These are phyloP conservation scores for Yamadazyma blattariae DNA, from an alignment of 1,139 yeast species.

Conservation along the genomic window DNA sequence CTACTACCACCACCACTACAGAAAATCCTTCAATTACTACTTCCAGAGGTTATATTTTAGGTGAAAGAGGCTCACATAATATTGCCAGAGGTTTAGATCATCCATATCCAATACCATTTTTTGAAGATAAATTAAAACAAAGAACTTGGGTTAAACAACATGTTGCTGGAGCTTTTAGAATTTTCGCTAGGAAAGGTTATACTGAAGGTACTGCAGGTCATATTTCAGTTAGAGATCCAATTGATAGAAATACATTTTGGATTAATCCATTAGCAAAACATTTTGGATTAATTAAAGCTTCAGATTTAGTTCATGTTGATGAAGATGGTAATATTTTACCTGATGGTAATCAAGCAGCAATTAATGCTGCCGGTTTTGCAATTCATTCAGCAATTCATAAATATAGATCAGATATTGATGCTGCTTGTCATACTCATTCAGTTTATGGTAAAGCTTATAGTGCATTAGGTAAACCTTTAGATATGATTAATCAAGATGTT, in stretches of 20 bases:
- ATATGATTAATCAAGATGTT: conserved; percentile 79
- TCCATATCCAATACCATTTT: conserved; percentile 52
- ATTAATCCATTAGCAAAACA: conserved; percentile 75
- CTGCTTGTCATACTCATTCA: conserved; percentile 83
- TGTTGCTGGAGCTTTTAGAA: conserved; percentile 80
- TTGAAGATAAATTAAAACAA: conserved; percentile 47
- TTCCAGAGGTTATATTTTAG: conserved; percentile 50
- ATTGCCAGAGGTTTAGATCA: conserved; percentile 47
- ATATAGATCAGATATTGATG: conserved; percentile 75
- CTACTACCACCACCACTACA: conserved; percentile 9
- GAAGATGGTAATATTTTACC: conserved; percentile 63
- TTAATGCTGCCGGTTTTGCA: conserved; percentile 79
- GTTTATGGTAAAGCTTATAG: conserved; percentile 74
- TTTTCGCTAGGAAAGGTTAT: conserved; percentile 70
- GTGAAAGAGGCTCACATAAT: conserved; percentile 53
- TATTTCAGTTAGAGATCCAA: conserved; percentile 76
- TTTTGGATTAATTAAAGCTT: conserved; percentile 64
- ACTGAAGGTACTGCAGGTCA: conserved; percentile 84
- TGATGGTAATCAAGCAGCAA: conserved; percentile 64
- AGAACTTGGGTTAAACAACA: conserved; percentile 68
- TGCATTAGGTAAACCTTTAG: conserved; percentile 66
- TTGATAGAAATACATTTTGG: conserved; percentile 71
- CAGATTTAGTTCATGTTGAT: conserved; percentile 76
- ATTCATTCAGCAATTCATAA: conserved; percentile 76
- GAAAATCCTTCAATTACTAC: conserved; percentile 10